Conservation (phyloP, 768 basidiomycete genomes). For the Crepidotus variabilis region DNA sequence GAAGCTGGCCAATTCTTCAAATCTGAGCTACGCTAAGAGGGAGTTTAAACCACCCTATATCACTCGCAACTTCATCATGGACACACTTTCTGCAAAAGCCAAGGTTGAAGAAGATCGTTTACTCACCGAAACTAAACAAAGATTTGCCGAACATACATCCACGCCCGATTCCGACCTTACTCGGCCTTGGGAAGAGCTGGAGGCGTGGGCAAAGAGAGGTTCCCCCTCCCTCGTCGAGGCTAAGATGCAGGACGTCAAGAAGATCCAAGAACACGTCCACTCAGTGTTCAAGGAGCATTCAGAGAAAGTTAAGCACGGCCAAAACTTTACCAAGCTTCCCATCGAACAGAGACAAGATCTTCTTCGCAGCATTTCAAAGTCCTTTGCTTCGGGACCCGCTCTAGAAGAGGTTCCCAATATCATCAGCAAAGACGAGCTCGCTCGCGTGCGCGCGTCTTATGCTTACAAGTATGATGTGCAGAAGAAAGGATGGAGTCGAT, state of each 20-base stretch:
- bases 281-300: conserved; percentile 9
- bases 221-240: conserved; percentile 1
- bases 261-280: conserved; percentile 18
- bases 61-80: conserved; percentile 38
- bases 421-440: conserved; percentile 22
- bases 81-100: conserved; percentile 26
- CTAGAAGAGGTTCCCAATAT: conserved; percentile 23
- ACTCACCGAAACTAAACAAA: conserved; percentile 22
- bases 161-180: conserved; percentile 24
- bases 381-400: conserved; percentile 30
- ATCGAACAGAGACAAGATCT: conserved; percentile 51
- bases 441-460: conserved; percentile 48
- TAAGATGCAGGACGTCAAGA: conserved; percentile 13
- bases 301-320: neutral
- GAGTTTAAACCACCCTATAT: conserved; percentile 9
- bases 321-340: conserved; percentile 26
- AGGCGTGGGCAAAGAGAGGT: conserved; percentile 13
- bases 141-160: conserved; percentile 15
- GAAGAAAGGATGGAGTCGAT: conserved; percentile 26
- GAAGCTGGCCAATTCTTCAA: conserved; percentile 12
- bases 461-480: conserved; percentile 39
- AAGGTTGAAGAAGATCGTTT: conserved; percentile 15
- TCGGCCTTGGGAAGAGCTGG: conserved; percentile 18
- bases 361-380: conserved; percentile 39
- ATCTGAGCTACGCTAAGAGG: conserved; percentile 20